phyloP scores from a whole-genome alignment of 1,284 basidiomycete genomes.

The Irpex sp. region DNA sequence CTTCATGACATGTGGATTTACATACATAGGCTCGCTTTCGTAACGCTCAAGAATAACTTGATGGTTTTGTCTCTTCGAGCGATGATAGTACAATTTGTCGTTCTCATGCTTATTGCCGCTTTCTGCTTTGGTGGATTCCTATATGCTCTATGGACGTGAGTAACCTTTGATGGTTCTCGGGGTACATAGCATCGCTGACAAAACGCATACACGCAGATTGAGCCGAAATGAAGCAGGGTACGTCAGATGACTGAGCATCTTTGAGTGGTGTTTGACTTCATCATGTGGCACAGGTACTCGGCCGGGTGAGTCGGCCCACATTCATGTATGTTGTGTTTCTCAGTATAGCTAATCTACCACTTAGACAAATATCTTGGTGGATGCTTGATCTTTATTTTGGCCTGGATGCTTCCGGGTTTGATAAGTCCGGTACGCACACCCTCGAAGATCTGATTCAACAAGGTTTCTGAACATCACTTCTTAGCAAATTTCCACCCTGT shows the following conservation, averaged over 20 bases:
- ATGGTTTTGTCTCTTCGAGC: constrained; percentile 77
- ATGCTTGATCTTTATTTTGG: constrained; percentile 90
- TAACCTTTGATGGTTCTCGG: constrained; percentile 15
- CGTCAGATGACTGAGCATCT: constrained; percentile 17
- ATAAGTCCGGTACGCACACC: constrained; percentile 57
- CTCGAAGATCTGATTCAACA: too few species aligned
- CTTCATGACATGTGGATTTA: background rate
- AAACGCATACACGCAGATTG: constrained; percentile 36
- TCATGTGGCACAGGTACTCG: constrained; percentile 36
- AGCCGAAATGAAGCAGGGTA: constrained; percentile 56
- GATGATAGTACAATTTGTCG: constrained; percentile 76
- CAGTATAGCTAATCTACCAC: constrained; percentile 2
- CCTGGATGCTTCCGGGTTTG: constrained; percentile 84
- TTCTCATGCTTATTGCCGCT: constrained; percentile 83
- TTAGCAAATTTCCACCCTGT: constrained; percentile 73
- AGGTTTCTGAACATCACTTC: background rate
- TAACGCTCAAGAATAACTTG: constrained; percentile 83
- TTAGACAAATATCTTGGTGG: constrained; percentile 81
- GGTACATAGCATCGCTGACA: background rate
- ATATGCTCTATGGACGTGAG: constrained; percentile 88
- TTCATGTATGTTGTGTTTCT: background rate
- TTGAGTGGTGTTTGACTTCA: background rate
- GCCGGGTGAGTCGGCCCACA: constrained; percentile 32
- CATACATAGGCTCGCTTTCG: constrained; percentile 69
- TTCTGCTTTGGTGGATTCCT: constrained; percentile 90